These are phyloP conservation scores for Fusarium poae DNA, from an alignment of 2,329 filamentous ascomycete genomes.

Conservation along the genomic window DNA sequence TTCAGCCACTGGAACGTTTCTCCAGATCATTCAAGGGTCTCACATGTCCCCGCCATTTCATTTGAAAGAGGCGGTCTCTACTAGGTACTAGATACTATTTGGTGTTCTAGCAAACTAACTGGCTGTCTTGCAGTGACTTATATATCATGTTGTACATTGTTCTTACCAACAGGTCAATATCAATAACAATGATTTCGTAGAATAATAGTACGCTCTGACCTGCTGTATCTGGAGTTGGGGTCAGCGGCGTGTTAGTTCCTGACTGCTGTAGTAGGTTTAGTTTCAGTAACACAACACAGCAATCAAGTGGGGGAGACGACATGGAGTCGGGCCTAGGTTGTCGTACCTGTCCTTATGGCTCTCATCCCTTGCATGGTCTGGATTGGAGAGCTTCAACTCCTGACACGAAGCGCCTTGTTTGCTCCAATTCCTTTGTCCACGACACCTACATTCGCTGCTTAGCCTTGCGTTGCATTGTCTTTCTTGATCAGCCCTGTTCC, in stretches of 20 bases:
- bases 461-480: neutral
- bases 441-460: conserved; percentile 8
- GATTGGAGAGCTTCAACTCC: conserved; percentile 33
- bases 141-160: conserved; percentile 1
- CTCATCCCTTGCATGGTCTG: conserved; percentile 38
- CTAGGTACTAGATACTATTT: neutral
- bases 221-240: neutral
- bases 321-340: conserved; percentile 3
- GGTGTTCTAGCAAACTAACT: neutral
- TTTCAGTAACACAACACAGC: neutral
- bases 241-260: neutral
- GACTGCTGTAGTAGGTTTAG: neutral
- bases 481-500: neutral
- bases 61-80: conserved; percentile 4
- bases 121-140: neutral
- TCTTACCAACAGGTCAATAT: neutral
- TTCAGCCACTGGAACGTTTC: conserved; percentile 5
- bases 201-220: conserved; percentile 1
- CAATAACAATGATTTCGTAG: neutral
- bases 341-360: conserved; percentile 27
- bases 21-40: conserved; percentile 25
- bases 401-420: conserved; percentile 33
- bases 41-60: conserved; percentile 13
- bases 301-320: neutral
- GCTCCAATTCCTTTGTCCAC: conserved; percentile 27